Evolutionary conservation across 257 asterid species (phyloP), one percentile per base, ranked within the genome.

Genomic region (Solanum habrochaites): DNA sequence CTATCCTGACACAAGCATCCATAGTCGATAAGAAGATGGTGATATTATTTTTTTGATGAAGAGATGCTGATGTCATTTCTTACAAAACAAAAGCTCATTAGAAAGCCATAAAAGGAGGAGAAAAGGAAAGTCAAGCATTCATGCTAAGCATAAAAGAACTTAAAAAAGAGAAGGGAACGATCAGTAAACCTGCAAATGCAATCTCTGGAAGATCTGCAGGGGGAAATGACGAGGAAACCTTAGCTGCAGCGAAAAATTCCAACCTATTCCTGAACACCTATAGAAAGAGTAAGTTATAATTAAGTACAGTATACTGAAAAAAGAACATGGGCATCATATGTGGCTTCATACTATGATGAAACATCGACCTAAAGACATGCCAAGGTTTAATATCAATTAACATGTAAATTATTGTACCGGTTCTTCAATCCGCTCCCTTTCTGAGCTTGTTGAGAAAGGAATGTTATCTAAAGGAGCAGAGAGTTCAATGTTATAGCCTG

Each of bases 211-310:
- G 98, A 52, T 96, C 98, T 81, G 95, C 97, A 86, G 95, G 85
- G 40, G 99, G 99, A 58, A 97, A 94, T 72, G 99, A 96, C n/a
- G 98, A 96, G 16, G 98, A 93, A 87, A 91, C 70, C 93, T 97
- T 97, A 69, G 99, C 99, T 88, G 99, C 99, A 84, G 99, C 99
- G 85, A 92, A 95, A 93, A 96, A 97, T 85, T 90, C 94, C 91
- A 97, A 86, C 88, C 92, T 94, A 87, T 96, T 97, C 92, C 98
- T 93, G 92, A 97, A 96, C 72, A 90, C 96, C 99, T 97, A 91
- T 74, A 92, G 67, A 62, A 85, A 82, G 86, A 88, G 87, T 73
- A 86, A 58, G 86, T 85, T 31, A 73, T 89, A 62, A 69, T 62
- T 86, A 39, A 88, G 83, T 82, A 74, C 82, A 15, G 66, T 52